Evolutionary conservation across 176 grass and related monocot species (phyloP).

Genomic region (Oryza longistaminata): DNA sequence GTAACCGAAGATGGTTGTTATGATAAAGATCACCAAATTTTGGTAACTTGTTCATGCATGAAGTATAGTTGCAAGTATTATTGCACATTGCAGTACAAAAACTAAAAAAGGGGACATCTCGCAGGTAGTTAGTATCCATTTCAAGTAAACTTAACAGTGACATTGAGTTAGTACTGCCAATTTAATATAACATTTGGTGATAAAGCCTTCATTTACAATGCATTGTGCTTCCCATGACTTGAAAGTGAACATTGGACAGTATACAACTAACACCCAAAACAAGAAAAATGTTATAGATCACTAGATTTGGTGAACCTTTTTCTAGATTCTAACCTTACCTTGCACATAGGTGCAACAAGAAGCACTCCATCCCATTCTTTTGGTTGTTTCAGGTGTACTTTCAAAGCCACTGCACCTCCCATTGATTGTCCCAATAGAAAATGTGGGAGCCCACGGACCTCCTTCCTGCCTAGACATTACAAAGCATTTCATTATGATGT

Average conservation of each 20-base stretch:
- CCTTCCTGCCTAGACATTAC: constrained; percentile 54
- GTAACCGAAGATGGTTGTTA: background rate
- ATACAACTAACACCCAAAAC: constrained; percentile 18
- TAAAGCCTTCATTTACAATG: constrained; percentile 14
- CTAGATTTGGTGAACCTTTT: constrained; percentile 17
- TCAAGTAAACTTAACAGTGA: constrained; percentile 9
- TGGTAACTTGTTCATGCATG: background rate
- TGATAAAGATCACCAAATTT: background rate
- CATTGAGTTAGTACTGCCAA: background rate
- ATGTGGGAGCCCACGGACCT: constrained; percentile 54
- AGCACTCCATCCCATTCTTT: constrained; percentile 83
- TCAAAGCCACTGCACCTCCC: constrained; percentile 94
- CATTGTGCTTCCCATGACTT: background rate
- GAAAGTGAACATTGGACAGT: constrained; percentile 2
- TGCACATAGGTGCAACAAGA: constrained; percentile 98
- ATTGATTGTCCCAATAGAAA: constrained; percentile 98
- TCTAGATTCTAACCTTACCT: constrained; percentile 54
- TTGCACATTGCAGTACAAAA: background rate
- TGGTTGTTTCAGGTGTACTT: constrained; percentile 80
- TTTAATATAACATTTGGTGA: constrained; percentile 15
- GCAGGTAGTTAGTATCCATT: background rate
- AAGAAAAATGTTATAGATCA: background rate
- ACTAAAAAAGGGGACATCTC: background rate
- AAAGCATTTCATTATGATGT: constrained; percentile 23
- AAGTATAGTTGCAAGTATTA: background rate